Evolutionary conservation across 2,329 filamentous ascomycete species (phyloP).

Genomic region (Diaporthe vexans): DNA sequence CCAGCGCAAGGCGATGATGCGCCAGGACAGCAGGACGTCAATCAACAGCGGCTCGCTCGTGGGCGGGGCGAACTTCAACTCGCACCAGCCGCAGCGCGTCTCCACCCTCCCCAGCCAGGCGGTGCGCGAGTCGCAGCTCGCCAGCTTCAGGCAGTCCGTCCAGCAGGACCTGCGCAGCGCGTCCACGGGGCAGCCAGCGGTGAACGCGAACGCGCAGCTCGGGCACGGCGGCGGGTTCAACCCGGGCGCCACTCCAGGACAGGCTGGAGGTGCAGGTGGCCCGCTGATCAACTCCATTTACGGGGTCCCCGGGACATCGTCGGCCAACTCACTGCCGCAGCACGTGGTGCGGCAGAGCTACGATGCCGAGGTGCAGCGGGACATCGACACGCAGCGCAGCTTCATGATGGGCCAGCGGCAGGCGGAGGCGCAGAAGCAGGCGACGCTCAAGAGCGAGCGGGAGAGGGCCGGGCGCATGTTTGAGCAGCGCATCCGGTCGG

Average conservation of each 20-base stretch:
- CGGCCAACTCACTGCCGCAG: conserved; percentile 41
- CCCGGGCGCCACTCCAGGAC: neutral
- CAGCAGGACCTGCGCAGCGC: conserved; percentile 70
- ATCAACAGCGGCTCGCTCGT: conserved; percentile 40
- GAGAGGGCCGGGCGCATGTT: conserved; percentile 74
- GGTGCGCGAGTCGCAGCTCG: conserved; percentile 71
- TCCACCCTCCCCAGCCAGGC: conserved; percentile 58
- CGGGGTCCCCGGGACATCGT: conserved; percentile 40
- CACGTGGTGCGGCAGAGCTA: conserved; percentile 48
- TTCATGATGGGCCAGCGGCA: conserved; percentile 73
- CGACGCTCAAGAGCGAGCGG: conserved; percentile 70
- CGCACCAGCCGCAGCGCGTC: conserved; percentile 67
- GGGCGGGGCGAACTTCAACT: conserved; percentile 45
- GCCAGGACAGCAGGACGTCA: conserved; percentile 60
- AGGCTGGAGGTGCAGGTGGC: neutral
- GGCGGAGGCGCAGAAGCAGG: conserved; percentile 71
- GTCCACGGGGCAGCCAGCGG: conserved; percentile 46
- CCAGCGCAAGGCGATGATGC: conserved; percentile 74
- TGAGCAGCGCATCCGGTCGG: conserved; percentile 80
- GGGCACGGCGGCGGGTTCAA: conserved; percentile 42
- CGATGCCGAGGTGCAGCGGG: conserved; percentile 60
- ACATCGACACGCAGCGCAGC: conserved; percentile 67
- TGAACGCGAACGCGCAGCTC: conserved; percentile 27
- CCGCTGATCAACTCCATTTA: conserved; percentile 40
- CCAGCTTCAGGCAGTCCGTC: conserved; percentile 76